phyloP scores from a whole-genome alignment of 176 grass and related monocot genomes.

The Carex pumila region DNA sequence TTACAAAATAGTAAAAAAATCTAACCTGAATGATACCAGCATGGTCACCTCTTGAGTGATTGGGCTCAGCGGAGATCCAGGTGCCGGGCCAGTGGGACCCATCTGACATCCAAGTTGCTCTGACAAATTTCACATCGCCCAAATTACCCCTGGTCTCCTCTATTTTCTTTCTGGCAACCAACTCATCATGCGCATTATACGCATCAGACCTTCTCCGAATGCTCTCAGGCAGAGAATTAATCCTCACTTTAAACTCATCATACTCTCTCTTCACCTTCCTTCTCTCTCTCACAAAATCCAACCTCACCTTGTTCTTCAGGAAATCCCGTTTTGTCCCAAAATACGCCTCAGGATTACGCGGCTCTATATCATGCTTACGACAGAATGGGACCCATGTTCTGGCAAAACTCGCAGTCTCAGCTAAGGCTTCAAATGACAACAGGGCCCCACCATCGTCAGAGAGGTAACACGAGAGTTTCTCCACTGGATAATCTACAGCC shows the following conservation, averaged over 20 bases:
- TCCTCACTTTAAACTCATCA: conserved; percentile 59
- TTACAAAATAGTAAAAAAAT: neutral
- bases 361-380: conserved; percentile 80
- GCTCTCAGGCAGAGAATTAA: conserved; percentile 61
- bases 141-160: conserved; percentile 32
- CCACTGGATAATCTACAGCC: conserved; percentile 76
- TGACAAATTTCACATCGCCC: conserved; percentile 28
- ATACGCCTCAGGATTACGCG: conserved; percentile 68
- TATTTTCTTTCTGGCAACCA: conserved; percentile 37
- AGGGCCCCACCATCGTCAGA: conserved; percentile 86
- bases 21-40: conserved; percentile 89
- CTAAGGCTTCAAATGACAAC: conserved; percentile 81
- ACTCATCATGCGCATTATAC: conserved; percentile 81
- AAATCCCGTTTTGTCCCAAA: conserved; percentile 71
- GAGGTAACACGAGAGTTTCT: conserved; percentile 92
- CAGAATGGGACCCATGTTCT: conserved; percentile 78
- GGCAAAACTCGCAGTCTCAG: conserved; percentile 79
- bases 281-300: conserved; percentile 74
- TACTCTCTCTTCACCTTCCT: conserved; percentile 93
- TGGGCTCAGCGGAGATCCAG: conserved; percentile 33
- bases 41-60: conserved; percentile 77
- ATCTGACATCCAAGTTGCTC: conserved; percentile 79
- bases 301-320: conserved; percentile 66
- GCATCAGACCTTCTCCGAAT: conserved; percentile 80
- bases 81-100: conserved; percentile 84